Percentiles rank a stretch among this genome's conserved stretches.
phyloP scores from a whole-genome alignment of 2,329 filamentous ascomycete genomes.

The Harringtonia lauricola region DNA sequence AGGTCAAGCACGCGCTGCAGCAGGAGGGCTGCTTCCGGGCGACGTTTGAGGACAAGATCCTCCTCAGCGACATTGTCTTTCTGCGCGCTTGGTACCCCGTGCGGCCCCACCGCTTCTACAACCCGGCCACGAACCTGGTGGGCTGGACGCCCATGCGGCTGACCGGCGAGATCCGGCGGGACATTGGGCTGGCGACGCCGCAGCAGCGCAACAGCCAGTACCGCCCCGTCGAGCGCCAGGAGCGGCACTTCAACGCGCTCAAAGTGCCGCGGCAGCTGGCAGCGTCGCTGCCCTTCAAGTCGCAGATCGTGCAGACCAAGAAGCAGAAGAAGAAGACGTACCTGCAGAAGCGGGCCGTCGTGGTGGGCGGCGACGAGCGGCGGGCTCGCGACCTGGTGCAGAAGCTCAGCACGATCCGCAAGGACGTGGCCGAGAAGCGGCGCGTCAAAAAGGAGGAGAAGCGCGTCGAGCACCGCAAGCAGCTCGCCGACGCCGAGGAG shows the following conservation, averaged over 20 bases:
- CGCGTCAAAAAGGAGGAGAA: conserved; percentile 80
- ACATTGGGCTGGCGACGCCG: conserved; percentile 64
- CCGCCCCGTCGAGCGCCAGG: conserved; percentile 52
- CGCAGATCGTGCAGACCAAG: conserved; percentile 74
- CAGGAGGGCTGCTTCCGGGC: conserved; percentile 94
- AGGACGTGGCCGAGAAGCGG: conserved; percentile 81
- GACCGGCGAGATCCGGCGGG: conserved; percentile 80
- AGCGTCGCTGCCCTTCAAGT: conserved; percentile 81
- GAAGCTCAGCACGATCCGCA: conserved; percentile 81
- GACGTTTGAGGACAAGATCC: conserved; percentile 96
- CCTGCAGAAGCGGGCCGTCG: conserved; percentile 90
- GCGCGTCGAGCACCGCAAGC: conserved; percentile 67
- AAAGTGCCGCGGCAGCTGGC: conserved; percentile 70
- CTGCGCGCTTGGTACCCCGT: conserved; percentile 94
- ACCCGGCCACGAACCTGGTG: conserved; percentile 86
- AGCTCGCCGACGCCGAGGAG: conserved; percentile 71
- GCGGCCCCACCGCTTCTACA: conserved; percentile 92
- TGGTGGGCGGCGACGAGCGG: conserved; percentile 78
- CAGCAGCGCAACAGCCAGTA: conserved; percentile 78
- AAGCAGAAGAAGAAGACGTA: conserved; percentile 76
- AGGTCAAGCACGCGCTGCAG: conserved; percentile 94
- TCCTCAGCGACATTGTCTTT: conserved; percentile 95
- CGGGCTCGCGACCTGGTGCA: conserved; percentile 81
- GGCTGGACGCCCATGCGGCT: conserved; percentile 92
- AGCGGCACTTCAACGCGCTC: conserved; percentile 69